Evolutionary conservation across 805 yeast species (phyloP).

Genomic region (Kuraishia hungarica): DNA sequence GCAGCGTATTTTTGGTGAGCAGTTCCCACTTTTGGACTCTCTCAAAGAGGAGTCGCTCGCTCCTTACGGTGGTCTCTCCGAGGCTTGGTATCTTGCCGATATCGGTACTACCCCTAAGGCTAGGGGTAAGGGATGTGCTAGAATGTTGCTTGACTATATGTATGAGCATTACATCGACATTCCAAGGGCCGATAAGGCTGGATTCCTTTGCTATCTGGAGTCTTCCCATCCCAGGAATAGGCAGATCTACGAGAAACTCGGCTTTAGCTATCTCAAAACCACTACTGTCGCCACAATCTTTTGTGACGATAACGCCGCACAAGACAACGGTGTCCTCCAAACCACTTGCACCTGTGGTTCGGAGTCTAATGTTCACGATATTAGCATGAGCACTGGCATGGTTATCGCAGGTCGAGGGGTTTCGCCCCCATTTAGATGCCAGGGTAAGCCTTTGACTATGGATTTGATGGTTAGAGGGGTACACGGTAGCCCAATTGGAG

Average conservation of each 20-base stretch:
- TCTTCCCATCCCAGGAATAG: slow-evolving; percentile 47
- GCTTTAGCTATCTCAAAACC: slow-evolving; percentile 32
- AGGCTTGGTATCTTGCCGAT: slow-evolving; percentile 51
- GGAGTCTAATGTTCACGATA: neutral
- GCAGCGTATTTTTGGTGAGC: slow-evolving; percentile 40
- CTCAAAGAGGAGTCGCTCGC: slow-evolving; percentile 36
- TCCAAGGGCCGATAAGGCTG: slow-evolving; percentile 20
- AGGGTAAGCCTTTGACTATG: slow-evolving; percentile 18
- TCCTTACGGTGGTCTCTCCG: slow-evolving; percentile 16
- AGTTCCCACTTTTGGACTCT: slow-evolving; percentile 34
- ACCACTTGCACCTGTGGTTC: neutral
- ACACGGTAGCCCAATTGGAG: slow-evolving; percentile 18
- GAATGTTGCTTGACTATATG: slow-evolving; percentile 40
- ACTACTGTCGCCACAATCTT: slow-evolving; percentile 23
- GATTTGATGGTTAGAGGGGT: slow-evolving; percentile 31
- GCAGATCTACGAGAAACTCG: slow-evolving; percentile 43
- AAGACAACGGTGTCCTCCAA: neutral
- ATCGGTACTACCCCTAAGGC: slow-evolving; percentile 50
- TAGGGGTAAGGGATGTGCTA: slow-evolving; percentile 52
- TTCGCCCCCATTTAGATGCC: neutral
- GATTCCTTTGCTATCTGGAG: slow-evolving; percentile 35
- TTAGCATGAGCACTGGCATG: neutral
- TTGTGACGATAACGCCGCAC: slow-evolving; percentile 8
- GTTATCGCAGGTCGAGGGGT: neutral
- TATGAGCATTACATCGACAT: slow-evolving; percentile 34